A percentile compares a stretch with the other conserved stretches of the same genome.
phyloP scores from a whole-genome alignment of 768 basidiomycete species.

The Lentinus tigrinus region DNA sequence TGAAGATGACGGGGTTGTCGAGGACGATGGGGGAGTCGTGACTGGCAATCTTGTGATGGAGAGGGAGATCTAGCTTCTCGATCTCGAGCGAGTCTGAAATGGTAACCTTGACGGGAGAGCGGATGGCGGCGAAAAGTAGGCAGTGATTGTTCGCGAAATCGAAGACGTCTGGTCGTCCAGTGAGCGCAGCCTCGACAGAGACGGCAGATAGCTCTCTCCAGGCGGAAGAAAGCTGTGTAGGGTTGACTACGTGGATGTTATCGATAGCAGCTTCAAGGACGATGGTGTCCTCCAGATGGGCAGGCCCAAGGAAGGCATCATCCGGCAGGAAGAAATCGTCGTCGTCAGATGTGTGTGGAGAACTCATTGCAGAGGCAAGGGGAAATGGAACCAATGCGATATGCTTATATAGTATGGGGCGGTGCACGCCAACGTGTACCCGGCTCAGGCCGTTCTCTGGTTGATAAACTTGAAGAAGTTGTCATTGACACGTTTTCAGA shows the following conservation, averaged over 20 bases:
- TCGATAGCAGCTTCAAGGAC: slow-evolving; percentile 3
- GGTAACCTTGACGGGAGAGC: background rate
- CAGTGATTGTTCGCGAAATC: slow-evolving; percentile 13
- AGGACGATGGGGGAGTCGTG: background rate
- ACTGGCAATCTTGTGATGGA: background rate
- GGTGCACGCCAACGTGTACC: too few relatives aligned
- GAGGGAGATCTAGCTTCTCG: background rate
- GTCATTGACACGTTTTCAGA: too few relatives aligned
- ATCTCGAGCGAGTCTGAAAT: background rate
- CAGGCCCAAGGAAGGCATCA: background rate
- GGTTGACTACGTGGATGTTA: background rate
- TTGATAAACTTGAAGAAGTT: too few relatives aligned
- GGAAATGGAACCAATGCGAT: too few relatives aligned
- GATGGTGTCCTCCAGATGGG: background rate
- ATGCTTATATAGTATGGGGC: background rate
- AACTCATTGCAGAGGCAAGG: too few relatives aligned
- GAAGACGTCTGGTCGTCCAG: background rate
- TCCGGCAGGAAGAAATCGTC: background rate
- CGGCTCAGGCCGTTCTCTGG: too few relatives aligned
- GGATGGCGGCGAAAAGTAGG: slow-evolving; percentile 16
- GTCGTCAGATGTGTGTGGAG: background rate
- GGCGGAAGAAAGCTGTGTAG: background rate
- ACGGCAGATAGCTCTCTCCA: slow-evolving; percentile 6
- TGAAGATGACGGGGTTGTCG: background rate
- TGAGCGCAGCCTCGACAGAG: slow-evolving; percentile 9